Evolutionary conservation across 2,329 filamentous ascomycete genomes (phyloP).

Genomic region (Simplicillium sp.): DNA sequence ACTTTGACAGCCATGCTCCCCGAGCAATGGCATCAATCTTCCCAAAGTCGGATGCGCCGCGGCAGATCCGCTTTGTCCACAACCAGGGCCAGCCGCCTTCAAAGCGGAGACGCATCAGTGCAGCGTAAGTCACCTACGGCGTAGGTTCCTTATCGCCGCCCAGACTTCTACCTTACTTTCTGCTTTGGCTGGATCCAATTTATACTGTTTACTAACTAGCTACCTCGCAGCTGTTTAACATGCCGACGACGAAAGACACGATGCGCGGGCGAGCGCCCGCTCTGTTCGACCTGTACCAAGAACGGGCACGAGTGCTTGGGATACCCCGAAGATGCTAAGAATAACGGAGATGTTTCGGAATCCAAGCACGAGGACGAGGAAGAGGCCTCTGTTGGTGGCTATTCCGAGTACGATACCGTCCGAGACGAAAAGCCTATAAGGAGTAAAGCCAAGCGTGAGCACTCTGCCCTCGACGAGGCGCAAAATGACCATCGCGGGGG

Average conservation of each 20-base stretch:
- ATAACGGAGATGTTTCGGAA: constrained; percentile 20
- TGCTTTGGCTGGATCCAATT: too few species aligned
- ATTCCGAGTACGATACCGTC: constrained; percentile 20
- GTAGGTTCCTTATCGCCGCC: too few species aligned
- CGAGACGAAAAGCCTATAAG: not conserved
- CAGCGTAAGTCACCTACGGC: constrained; percentile 48
- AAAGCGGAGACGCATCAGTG: constrained; percentile 69
- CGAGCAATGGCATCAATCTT: constrained; percentile 10
- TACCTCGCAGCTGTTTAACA: constrained; percentile 48
- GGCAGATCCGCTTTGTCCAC: constrained; percentile 70
- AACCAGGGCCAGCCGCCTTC: constrained; percentile 73
- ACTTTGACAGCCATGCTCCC: constrained; percentile 1
- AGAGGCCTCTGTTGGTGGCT: constrained; percentile 23
- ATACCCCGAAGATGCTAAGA: constrained; percentile 47
- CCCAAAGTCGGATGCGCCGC: constrained; percentile 29
- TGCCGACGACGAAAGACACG: constrained; percentile 69
- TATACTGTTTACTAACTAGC: too few species aligned
- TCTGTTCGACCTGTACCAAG: constrained; percentile 63
- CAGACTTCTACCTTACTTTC: too few species aligned
- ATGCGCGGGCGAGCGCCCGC: constrained; percentile 63
- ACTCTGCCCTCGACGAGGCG: not conserved
- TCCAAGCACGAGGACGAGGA: constrained; percentile 17
- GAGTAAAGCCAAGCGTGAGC: not conserved
- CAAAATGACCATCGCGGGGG: not conserved
- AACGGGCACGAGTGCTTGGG: constrained; percentile 62